A percentile compares a stretch with the other conserved stretches of the same genome.
Evolutionary conservation across 1,284 basidiomycete genomes (phyloP).

Genomic region (Sparassis latifolia): DNA sequence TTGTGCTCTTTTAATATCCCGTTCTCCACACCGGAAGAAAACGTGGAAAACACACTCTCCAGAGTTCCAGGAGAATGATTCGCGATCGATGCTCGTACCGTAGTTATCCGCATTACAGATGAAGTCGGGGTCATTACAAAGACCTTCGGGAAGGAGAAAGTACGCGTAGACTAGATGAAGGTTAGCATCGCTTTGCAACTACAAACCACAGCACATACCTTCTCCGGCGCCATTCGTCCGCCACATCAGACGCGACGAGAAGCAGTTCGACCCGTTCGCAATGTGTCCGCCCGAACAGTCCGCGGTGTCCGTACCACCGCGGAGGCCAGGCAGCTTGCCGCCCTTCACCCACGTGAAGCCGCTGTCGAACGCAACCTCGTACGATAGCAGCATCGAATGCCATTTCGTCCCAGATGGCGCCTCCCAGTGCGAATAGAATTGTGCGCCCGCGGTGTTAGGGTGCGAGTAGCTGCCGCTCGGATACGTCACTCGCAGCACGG

Average conservation of each 20-base stretch:
- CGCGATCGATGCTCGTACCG: slow-evolving; percentile 36
- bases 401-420: slow-evolving; percentile 45
- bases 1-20: background rate
- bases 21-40: background rate
- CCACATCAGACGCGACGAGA: slow-evolving; percentile 43
- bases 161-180: slow-evolving; percentile 28
- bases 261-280: slow-evolving; percentile 36
- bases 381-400: slow-evolving; percentile 59
- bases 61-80: slow-evolving; percentile 31
- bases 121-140: slow-evolving; percentile 20
- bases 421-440: slow-evolving; percentile 65
- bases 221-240: slow-evolving; percentile 34
- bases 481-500: slow-evolving; percentile 63
- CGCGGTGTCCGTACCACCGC: slow-evolving; percentile 33
- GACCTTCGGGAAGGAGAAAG: slow-evolving; percentile 18
- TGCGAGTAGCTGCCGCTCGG: slow-evolving; percentile 53
- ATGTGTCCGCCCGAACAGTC: slow-evolving; percentile 36
- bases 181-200: background rate
- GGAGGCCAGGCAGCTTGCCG: slow-evolving; percentile 41
- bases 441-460: slow-evolving; percentile 49
- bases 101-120: slow-evolving; percentile 35
- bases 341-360: slow-evolving; percentile 44
- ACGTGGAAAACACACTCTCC: slow-evolving; percentile 41
- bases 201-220: slow-evolving; percentile 20
- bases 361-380: slow-evolving; percentile 64